phyloP scores from a whole-genome alignment of 257 asterid species.

The Verbascum thapsus region DNA sequence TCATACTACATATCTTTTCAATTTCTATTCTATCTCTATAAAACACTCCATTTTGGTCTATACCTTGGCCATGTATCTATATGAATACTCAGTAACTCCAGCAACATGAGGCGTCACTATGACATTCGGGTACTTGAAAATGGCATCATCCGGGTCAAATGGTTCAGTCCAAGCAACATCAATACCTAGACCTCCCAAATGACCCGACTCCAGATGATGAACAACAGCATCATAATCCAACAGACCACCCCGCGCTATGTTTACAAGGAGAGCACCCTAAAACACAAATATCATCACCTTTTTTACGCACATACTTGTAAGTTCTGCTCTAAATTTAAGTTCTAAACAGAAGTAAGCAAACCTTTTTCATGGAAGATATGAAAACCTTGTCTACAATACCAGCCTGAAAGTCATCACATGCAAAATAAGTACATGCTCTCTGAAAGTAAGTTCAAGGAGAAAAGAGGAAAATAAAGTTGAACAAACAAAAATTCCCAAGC shows the following conservation, averaged over 20 bases:
- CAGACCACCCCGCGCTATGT: conserved; percentile 88
- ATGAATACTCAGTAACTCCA: conserved; percentile 79
- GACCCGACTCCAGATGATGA: conserved; percentile 69
- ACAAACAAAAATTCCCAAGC: no score
- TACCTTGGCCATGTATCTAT: conserved; percentile 91
- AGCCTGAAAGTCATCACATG: conserved; percentile 51
- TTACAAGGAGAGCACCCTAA: conserved; percentile 78
- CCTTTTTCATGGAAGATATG: conserved; percentile 93
- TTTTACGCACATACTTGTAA: background rate
- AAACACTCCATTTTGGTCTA: background rate
- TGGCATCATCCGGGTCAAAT: conserved; percentile 81
- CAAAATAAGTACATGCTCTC: conserved; percentile 10
- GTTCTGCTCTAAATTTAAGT: background rate
- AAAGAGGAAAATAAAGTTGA: no score
- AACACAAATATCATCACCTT: conserved; percentile 6
- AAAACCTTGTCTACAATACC: conserved; percentile 69
- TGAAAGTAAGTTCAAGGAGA: background rate
- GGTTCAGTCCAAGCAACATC: conserved; percentile 99
- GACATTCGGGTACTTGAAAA: conserved; percentile 78
- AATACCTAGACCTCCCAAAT: conserved; percentile 93
- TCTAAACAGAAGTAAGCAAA: conserved; percentile 26
- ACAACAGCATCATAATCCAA: conserved; percentile 77
- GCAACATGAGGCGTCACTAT: conserved; percentile 92
- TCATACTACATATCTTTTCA: background rate
- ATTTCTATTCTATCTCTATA: background rate